These are phyloP conservation scores for Microthyrium microscopicum DNA, from an alignment of 2,329 filamentous ascomycete genomes.

Conservation along the genomic window DNA sequence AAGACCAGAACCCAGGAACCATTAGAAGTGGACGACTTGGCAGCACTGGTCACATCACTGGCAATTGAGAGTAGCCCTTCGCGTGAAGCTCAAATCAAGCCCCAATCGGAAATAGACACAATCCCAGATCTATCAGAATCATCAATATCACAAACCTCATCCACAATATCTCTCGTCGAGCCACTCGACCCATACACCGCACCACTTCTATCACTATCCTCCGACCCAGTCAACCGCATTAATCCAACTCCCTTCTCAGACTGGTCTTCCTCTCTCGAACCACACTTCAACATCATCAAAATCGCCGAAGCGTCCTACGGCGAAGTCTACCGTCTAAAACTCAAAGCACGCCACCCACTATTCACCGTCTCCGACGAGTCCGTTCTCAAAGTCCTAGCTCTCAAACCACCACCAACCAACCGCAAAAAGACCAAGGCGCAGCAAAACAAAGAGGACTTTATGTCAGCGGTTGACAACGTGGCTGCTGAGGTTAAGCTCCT, in stretches of 20 bases:
- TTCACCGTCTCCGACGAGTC: slow-evolving; percentile 22
- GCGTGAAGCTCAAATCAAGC: too few species aligned
- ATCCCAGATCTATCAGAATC: too few species aligned
- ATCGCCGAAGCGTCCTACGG: slow-evolving; percentile 51
- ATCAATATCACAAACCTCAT: too few species aligned
- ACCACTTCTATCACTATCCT: slow-evolving; percentile 4
- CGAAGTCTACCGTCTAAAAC: slow-evolving; percentile 44
- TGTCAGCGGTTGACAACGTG: slow-evolving; percentile 28
- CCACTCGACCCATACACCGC: slow-evolving; percentile 4
- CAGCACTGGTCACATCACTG: too few species aligned
- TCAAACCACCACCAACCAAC: slow-evolving; percentile 17
- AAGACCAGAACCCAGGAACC: too few species aligned
- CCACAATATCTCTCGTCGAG: not conserved
- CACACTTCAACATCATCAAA: slow-evolving; percentile 35
- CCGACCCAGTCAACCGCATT: not conserved
- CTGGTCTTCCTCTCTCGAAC: slow-evolving; percentile 3
- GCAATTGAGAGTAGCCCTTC: too few species aligned
- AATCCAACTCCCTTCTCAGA: slow-evolving; percentile 1
- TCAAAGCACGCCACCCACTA: slow-evolving; percentile 13
- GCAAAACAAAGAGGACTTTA: slow-evolving; percentile 23
- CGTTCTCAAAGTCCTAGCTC: slow-evolving; percentile 30
- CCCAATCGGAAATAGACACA: too few species aligned
- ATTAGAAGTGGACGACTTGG: too few species aligned
- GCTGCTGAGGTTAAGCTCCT: slow-evolving; percentile 34
- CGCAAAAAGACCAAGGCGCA: slow-evolving; percentile 22